Evolutionary conservation across 2,329 filamentous ascomycete species (phyloP).

Genomic region (Talaromyces marneffei): DNA sequence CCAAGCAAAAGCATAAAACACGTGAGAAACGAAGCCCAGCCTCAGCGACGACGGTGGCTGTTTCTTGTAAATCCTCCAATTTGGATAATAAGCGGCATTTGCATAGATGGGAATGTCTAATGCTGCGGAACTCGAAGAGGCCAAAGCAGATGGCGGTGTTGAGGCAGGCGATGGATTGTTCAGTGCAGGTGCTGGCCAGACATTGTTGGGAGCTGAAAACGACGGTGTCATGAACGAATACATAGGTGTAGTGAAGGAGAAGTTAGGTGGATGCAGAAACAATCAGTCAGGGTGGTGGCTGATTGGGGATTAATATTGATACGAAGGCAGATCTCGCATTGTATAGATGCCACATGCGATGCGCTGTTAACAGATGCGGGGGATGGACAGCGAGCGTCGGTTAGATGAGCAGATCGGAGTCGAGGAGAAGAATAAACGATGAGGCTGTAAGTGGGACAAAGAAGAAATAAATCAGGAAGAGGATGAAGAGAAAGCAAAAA

Average conservation of each 20-base stretch:
- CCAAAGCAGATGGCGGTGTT: conserved; percentile 20
- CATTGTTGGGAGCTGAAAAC: conserved; percentile 13
- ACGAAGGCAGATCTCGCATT: not conserved
- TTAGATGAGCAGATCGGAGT: not conserved
- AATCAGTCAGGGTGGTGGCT: conserved; percentile 3
- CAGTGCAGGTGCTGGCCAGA: conserved; percentile 6
- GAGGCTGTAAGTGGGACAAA: not conserved
- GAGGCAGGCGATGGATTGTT: conserved; percentile 13
- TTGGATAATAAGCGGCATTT: conserved; percentile 83
- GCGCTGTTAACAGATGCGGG: not conserved
- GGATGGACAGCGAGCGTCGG: not conserved
- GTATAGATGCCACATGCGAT: not conserved
- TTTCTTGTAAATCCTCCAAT: conserved; percentile 65
- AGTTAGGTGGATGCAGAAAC: no score
- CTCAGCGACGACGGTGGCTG: conserved; percentile 69
- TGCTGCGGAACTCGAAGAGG: conserved; percentile 15
- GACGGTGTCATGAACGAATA: conserved; percentile 16
- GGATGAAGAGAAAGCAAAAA: not conserved
- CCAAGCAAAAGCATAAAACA: conserved; percentile 76
- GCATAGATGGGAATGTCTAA: conserved; percentile 39
- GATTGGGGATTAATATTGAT: not conserved
- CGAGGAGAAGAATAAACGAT: not conserved
- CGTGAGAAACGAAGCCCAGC: conserved; percentile 69
- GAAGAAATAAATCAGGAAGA: not conserved
- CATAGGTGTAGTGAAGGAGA: conserved; percentile 6